These are phyloP conservation scores for Daldinia eschscholtzii DNA, from an alignment of 2,329 filamentous ascomycete species.

Conservation along the genomic window DNA sequence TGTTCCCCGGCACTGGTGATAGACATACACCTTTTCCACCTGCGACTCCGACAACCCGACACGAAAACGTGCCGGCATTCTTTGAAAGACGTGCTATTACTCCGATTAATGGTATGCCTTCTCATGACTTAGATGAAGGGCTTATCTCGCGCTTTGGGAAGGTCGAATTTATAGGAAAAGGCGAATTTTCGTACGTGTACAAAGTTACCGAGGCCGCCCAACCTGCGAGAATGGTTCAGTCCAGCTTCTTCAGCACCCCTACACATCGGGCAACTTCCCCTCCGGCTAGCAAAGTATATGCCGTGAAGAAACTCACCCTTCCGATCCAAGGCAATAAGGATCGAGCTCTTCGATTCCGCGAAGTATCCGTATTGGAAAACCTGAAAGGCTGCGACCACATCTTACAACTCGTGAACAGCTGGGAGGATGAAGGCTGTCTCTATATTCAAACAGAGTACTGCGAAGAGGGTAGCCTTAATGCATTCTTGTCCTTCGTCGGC, in stretches of 20 bases:
- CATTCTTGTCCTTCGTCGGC: constrained; percentile 86
- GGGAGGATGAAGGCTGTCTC: constrained; percentile 86
- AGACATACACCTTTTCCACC: constrained; percentile 68
- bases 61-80: constrained; percentile 69
- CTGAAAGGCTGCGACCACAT: constrained; percentile 86
- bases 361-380: constrained; percentile 83
- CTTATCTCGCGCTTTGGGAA: constrained; percentile 82
- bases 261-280: constrained; percentile 65
- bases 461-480: constrained; percentile 90
- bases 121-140: constrained; percentile 79
- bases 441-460: constrained; percentile 99
- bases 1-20: constrained; percentile 54
- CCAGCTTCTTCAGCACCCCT: constrained; percentile 60
- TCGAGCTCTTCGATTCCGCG: constrained; percentile 84
- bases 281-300: constrained; percentile 75
- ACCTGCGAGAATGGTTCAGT: constrained; percentile 58
- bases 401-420: constrained; percentile 84
- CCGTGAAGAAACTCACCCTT: constrained; percentile 92
- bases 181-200: constrained; percentile 95
- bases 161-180: constrained; percentile 83
- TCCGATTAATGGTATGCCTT: constrained; percentile 76
- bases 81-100: constrained; percentile 74
- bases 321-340: constrained; percentile 83
- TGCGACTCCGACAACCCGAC: constrained; percentile 81
- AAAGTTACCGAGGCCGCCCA: constrained; percentile 69